A percentile compares a stretch with the other conserved stretches of the same genome.
These are phyloP conservation scores for Lichtheimia corymbifera DNA, from an alignment of 371 early-diverging fungal species.

Conservation along the genomic window DNA sequence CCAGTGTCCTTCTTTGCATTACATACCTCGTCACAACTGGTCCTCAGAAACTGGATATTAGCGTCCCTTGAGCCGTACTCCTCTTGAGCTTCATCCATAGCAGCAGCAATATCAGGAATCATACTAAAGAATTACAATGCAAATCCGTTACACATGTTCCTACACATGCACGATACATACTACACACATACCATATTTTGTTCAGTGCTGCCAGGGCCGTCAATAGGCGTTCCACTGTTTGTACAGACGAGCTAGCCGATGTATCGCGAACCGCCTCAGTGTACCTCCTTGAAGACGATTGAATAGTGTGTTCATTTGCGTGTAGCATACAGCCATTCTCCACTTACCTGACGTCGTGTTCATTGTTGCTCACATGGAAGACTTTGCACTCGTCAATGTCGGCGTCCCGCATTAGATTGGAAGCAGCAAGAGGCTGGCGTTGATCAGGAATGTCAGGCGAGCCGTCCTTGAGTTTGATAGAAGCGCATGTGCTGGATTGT, in stretches of 20 bases:
- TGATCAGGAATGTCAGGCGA: neutral
- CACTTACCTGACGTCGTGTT: neutral
- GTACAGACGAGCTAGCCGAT: neutral
- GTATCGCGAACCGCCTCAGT: neutral
- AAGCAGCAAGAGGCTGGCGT: neutral
- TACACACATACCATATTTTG: neutral
- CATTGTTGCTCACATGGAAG: conserved; percentile 5
- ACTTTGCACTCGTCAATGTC: neutral
- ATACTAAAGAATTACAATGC: neutral
- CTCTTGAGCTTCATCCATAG: neutral
- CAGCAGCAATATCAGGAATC: neutral
- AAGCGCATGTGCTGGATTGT: neutral
- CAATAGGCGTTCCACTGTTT: neutral
- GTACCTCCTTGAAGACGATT: neutral
- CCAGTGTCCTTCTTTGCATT: neutral
- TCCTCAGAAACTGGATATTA: neutral
- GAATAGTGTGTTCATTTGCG: too few species aligned
- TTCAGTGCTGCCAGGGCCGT: neutral
- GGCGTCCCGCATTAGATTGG: neutral
- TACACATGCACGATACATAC: neutral
- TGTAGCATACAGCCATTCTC: neutral
- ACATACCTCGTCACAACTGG: conserved; percentile 1
- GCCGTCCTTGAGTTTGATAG: neutral
- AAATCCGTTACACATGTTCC: neutral
- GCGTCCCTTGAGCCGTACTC: neutral